Percentiles rank a stretch among this genome's conserved stretches.
Evolutionary conservation across 495 filamentous ascomycete species (phyloP).

Genomic region (Aspergillus haitiensis): DNA sequence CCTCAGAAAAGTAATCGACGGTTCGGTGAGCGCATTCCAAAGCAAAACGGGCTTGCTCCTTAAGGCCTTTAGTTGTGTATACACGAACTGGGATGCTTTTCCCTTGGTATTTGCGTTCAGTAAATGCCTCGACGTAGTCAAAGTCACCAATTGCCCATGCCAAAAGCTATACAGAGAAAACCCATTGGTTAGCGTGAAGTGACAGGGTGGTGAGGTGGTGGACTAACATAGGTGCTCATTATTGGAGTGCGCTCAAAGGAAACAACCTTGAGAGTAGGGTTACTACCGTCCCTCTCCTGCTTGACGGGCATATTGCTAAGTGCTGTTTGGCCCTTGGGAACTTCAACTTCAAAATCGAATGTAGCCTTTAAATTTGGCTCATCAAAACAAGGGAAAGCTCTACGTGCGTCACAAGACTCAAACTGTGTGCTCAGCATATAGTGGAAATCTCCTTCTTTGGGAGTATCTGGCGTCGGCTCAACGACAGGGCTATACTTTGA

Average conservation of each 20-base stretch:
- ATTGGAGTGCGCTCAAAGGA: slow-evolving; percentile 82
- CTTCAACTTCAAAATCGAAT: slow-evolving; percentile 88
- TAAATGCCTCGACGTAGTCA: slow-evolving; percentile 90
- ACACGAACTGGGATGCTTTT: slow-evolving; percentile 89
- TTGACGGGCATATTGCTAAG: slow-evolving; percentile 94
- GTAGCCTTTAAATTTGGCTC: slow-evolving; percentile 96
- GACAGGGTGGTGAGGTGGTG: background rate
- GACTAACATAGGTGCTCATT: slow-evolving; percentile 88
- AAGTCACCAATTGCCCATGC: slow-evolving; percentile 98
- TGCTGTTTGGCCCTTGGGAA: slow-evolving; percentile 81
- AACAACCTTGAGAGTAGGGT: slow-evolving; percentile 70
- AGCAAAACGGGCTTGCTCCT: slow-evolving; percentile 83
- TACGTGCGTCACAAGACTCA: slow-evolving; percentile 89
- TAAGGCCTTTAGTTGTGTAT: slow-evolving; percentile 87
- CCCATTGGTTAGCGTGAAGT: slow-evolving; percentile 17
- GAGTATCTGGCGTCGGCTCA: slow-evolving; percentile 66
- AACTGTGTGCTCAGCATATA: slow-evolving; percentile 98
- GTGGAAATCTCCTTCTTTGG: slow-evolving; percentile 74
- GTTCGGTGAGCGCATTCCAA: slow-evolving; percentile 83
- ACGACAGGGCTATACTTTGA: slow-evolving; percentile 85
- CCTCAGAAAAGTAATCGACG: slow-evolving; percentile 92
- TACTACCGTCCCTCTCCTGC: slow-evolving; percentile 56
- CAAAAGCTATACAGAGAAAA: slow-evolving; percentile 55
- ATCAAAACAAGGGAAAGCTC: slow-evolving; percentile 96
- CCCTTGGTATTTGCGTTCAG: slow-evolving; percentile 82